phyloP scores from a whole-genome alignment of 176 grass and related monocot genomes.

The Chrysopogon serrulatus region DNA sequence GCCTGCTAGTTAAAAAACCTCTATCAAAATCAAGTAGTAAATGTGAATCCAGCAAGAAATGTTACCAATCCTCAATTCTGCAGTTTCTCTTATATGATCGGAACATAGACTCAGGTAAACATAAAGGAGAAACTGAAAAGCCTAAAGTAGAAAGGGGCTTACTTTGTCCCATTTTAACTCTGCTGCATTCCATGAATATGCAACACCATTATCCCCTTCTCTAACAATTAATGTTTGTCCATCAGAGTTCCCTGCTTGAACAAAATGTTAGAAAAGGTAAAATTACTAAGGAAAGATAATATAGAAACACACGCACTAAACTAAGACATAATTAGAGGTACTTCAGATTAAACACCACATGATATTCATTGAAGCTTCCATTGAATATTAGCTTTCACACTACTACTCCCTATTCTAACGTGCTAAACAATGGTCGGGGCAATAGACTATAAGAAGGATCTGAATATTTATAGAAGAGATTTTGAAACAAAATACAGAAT shows the following conservation, averaged over 20 bases:
- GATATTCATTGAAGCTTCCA: background rate
- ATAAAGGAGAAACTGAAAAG: background rate
- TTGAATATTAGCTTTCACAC: background rate
- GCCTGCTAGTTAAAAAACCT: background rate
- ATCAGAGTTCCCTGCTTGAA: constrained; percentile 60
- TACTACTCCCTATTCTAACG: background rate
- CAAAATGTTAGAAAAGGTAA: constrained; percentile 11
- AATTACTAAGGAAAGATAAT: background rate
- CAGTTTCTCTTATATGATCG: background rate
- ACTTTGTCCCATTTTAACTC: constrained; percentile 94
- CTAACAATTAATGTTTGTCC: constrained; percentile 85
- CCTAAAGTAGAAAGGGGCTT: constrained; percentile 18
- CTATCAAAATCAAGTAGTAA: background rate
- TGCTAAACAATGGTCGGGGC: background rate
- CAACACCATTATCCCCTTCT: constrained; percentile 95
- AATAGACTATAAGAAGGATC: constrained; percentile 12
- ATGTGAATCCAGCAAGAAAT: background rate
- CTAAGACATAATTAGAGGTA: background rate
- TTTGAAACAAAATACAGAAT: background rate
- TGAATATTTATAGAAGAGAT: constrained; percentile 7
- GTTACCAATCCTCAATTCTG: background rate
- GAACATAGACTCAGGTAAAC: background rate
- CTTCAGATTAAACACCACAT: background rate
- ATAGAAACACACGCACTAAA: background rate
- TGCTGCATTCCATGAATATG: constrained; percentile 88